Base-by-base conservation (phyloP, 257 asterid species). In the Solanum corneliomulleri region DNA sequence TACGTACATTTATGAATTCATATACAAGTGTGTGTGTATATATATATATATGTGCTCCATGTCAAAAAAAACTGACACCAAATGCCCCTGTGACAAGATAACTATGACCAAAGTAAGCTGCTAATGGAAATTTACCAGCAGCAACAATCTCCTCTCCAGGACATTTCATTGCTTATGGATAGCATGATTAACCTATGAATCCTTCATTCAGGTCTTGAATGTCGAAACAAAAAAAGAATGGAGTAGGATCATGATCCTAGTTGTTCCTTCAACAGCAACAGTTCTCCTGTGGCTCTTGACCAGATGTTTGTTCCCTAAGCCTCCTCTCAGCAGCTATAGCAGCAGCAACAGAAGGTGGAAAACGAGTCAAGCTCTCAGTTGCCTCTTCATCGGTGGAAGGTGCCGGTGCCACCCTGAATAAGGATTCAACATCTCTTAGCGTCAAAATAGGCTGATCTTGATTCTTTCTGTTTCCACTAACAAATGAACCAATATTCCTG, bases 311-410 rank as follows among this genome's bases (percentile, higher is more conserved):
- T 37, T 91, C 93, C 88, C 85, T 90, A 86, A 92, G 89, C 91
- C 99, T 93, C 93, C 93, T 91, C 92, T 97, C 98, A 83, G 99
- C 99, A 76, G 99, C 99, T 60, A 94, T 84, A 13, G 95, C 98
- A 86, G 99, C 99, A 84, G 99, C 98, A 20, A 89, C 92, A n/a
- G 98, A 92, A 88, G 99, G 93, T 29, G 99, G 98, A 85, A 97
- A 91, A 89, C 93, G 95, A 85, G 88, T 92, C 93, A 95, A 89
- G 92, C 95, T 94, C 87, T 89, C 89, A 14, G 68, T 70, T 23
- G 92, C 87, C 62, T 37, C 84, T 62, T 91, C 90, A 35, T 88
- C 88, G n/a, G 87, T 37, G 21, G 92, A 82, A 23, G 96, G 93
- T 7, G 89, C 91, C 9, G 95, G 93, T 7, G 89, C 93, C 13